phyloP scores from a whole-genome alignment of 2,329 filamentous ascomycete genomes.

The Diaporthe vaccinii region DNA sequence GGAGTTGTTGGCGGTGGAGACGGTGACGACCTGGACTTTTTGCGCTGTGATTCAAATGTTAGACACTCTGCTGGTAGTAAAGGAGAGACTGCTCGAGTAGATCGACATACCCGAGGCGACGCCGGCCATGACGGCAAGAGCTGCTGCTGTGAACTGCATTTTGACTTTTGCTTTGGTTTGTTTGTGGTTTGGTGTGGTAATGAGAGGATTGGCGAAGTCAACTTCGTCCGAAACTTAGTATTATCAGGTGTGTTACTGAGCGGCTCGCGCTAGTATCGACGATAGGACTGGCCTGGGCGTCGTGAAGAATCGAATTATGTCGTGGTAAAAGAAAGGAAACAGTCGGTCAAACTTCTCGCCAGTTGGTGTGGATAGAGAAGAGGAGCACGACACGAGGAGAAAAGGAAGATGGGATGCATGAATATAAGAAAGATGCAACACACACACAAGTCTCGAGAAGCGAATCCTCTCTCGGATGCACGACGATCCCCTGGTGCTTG shows the following conservation, averaged over 20 bases:
- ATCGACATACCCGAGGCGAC: slow-evolving; percentile 58
- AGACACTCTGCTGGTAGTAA: slow-evolving; percentile 3
- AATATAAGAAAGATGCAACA: slow-evolving; percentile 41
- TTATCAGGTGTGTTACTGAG: slow-evolving; percentile 46
- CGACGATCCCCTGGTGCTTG: slow-evolving; percentile 36
- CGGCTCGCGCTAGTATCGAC: slow-evolving; percentile 60
- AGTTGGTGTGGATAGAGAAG: slow-evolving; percentile 44
- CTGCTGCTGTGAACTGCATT: slow-evolving; percentile 66
- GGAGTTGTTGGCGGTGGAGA: slow-evolving; percentile 61
- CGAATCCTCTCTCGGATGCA: slow-evolving; percentile 35
- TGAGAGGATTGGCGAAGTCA: slow-evolving; percentile 38
- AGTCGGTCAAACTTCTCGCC: slow-evolving; percentile 40
- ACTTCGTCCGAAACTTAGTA: slow-evolving; percentile 30
- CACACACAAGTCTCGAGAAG: slow-evolving; percentile 26
- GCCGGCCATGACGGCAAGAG: slow-evolving; percentile 62
- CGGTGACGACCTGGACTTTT: slow-evolving; percentile 71
- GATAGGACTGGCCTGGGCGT: slow-evolving; percentile 62
- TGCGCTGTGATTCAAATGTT: slow-evolving; percentile 42
- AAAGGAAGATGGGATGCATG: slow-evolving; percentile 44
- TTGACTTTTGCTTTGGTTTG: slow-evolving; percentile 49
- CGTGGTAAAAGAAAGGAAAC: slow-evolving; percentile 45
- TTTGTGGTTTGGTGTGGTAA: slow-evolving; percentile 38
- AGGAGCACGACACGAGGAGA: slow-evolving; percentile 42
- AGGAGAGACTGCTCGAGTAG: not conserved
- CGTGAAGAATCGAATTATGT: slow-evolving; percentile 46